Percentiles rank a stretch among this genome's conserved stretches.
These are phyloP conservation scores for Scheffersomyces ergatensis DNA, from an alignment of 805 yeast species.

Conservation along the genomic window DNA sequence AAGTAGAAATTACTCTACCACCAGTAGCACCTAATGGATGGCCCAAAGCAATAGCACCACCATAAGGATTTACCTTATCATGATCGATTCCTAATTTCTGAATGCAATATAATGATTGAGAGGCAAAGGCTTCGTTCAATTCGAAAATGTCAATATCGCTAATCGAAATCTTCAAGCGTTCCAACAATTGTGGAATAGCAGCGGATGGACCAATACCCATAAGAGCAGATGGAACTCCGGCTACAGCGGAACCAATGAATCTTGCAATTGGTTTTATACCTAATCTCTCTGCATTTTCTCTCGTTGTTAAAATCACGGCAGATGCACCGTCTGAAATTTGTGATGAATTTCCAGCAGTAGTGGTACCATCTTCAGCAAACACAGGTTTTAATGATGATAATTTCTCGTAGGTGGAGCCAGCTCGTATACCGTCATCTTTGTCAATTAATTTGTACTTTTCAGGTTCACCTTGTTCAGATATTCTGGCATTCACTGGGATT, in stretches of 20 bases:
- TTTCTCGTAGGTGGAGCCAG: conserved; percentile 20
- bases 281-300: conserved; percentile 29
- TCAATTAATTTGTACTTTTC: not conserved
- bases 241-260: conserved; percentile 25
- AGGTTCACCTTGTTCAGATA: conserved; percentile 5
- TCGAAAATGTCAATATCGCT: conserved; percentile 29
- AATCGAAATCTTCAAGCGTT: conserved; percentile 19
- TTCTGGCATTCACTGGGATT: conserved; percentile 13
- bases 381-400: conserved; percentile 29
- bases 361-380: conserved; percentile 24
- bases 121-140: conserved; percentile 37
- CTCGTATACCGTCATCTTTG: conserved; percentile 31
- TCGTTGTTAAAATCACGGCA: conserved; percentile 29
- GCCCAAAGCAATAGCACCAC: conserved; percentile 17
- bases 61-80: conserved; percentile 40
- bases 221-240: conserved; percentile 32
- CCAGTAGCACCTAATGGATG: conserved; percentile 64
- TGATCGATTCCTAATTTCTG: conserved; percentile 25
- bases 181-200: conserved; percentile 25
- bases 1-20: conserved; percentile 38
- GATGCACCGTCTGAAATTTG: conserved; percentile 38
- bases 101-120: conserved; percentile 25
- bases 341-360: conserved; percentile 37
- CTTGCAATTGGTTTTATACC: conserved; percentile 29
- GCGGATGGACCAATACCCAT: conserved; percentile 39